Conservation (phyloP, 192 early-diverging fungal genomes). For the Lobosporangium transversale region DNA sequence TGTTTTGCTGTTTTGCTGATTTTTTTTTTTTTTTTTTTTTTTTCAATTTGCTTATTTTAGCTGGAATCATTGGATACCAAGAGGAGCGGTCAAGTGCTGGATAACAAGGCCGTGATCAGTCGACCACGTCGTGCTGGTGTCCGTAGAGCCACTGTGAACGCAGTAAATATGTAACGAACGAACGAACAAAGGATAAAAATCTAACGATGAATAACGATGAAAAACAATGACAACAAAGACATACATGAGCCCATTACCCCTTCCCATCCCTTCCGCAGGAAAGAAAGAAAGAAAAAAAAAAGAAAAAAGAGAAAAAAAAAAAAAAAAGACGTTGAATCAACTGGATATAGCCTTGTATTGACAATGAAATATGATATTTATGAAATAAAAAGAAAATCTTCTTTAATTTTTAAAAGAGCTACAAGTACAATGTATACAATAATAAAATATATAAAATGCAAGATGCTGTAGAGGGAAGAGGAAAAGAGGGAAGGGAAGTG, state of each 20-base stretch:
- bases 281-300: too few species aligned
- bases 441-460: too few species aligned
- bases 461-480: too few species aligned
- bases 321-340: not conserved
- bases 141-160: not conserved
- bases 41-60: not conserved
- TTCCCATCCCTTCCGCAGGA: too few species aligned
- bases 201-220: not conserved
- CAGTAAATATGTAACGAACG: not conserved
- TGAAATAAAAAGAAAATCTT: too few species aligned
- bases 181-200: not conserved
- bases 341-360: not conserved
- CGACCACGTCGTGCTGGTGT: constrained; percentile 34
- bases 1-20: too few species aligned
- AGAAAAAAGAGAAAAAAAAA: not conserved
- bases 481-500: too few species aligned
- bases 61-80: constrained; percentile 8
- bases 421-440: too few species aligned
- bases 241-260: too few species aligned
- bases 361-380: too few species aligned
- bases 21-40: too few species aligned
- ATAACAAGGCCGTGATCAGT: constrained; percentile 31
- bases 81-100: constrained; percentile 37
- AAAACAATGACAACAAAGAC: not conserved
- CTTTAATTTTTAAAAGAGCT: too few species aligned